phyloP scores from a whole-genome alignment of 495 filamentous ascomycete species.

The Xylaria grammica region DNA sequence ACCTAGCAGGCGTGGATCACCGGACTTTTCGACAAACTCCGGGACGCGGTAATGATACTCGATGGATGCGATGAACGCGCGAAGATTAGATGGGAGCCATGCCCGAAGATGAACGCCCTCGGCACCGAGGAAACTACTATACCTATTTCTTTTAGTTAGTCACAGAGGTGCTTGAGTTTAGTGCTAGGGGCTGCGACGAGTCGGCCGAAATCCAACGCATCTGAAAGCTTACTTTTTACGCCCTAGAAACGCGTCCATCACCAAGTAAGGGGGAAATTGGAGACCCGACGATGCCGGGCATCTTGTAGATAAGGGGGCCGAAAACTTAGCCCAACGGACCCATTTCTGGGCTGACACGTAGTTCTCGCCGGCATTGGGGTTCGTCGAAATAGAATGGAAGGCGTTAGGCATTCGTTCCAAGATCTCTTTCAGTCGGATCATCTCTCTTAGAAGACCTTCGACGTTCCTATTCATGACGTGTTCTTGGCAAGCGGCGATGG shows the following conservation, averaged over 20 bases:
- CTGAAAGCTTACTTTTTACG: not conserved
- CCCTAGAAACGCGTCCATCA: slow-evolving; percentile 45
- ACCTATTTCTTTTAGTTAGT: slow-evolving; percentile 27
- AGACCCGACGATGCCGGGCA: slow-evolving; percentile 58
- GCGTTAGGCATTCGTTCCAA: slow-evolving; percentile 57
- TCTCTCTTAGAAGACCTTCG: slow-evolving; percentile 52
- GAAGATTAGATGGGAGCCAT: slow-evolving; percentile 55
- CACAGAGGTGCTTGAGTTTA: not conserved
- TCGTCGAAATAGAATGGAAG: slow-evolving; percentile 58
- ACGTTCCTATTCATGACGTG: slow-evolving; percentile 56
- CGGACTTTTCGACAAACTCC: slow-evolving; percentile 52
- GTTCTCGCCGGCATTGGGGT: slow-evolving; percentile 54
- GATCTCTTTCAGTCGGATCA: slow-evolving; percentile 55
- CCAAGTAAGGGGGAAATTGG: slow-evolving; percentile 55
- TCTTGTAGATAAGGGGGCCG: slow-evolving; percentile 53
- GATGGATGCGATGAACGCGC: slow-evolving; percentile 58
- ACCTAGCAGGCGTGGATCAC: slow-evolving; percentile 50
- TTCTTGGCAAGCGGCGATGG: slow-evolving; percentile 57
- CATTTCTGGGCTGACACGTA: slow-evolving; percentile 49
- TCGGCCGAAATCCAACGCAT: not conserved
- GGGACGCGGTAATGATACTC: slow-evolving; percentile 57
- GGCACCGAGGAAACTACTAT: slow-evolving; percentile 53
- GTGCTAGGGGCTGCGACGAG: not conserved
- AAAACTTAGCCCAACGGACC: slow-evolving; percentile 56
- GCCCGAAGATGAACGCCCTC: slow-evolving; percentile 56